phyloP scores from a whole-genome alignment of 2,329 filamentous ascomycete species.

The Arachnopeziza araneosa region DNA sequence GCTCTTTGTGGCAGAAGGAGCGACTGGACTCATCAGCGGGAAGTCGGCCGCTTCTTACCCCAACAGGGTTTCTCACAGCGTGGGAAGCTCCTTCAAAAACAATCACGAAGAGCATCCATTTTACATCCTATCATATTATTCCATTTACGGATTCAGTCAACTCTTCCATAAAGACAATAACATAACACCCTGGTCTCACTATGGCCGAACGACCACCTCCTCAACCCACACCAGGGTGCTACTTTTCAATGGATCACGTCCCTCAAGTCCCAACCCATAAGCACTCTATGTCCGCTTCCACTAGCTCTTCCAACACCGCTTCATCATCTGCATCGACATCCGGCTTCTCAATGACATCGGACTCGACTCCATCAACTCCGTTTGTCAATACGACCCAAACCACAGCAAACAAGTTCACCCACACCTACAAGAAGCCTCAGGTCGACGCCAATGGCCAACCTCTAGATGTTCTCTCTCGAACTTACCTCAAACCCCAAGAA shows the following conservation, averaged over 20 bases:
- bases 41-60: too few species aligned
- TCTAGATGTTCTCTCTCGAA: neutral
- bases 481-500: conserved; percentile 1
- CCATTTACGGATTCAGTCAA: neutral
- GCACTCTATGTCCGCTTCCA: neutral
- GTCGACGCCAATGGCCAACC: conserved; percentile 1
- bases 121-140: neutral
- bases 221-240: neutral
- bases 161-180: neutral
- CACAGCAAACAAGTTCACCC: neutral
- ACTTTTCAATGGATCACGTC: neutral
- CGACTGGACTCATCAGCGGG: too few species aligned
- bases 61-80: too few species aligned
- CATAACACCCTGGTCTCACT: neutral
- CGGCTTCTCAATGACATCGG: neutral
- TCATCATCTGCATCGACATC: neutral
- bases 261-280: neutral
- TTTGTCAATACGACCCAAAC: neutral
- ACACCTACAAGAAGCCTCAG: neutral
- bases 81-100: too few species aligned
- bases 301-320: neutral
- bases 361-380: neutral
- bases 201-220: neutral
- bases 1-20: too few species aligned
- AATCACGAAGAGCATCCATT: too few species aligned